A percentile compares a stretch with the other conserved stretches of the same genome.
Evolutionary conservation across 306 rosid species (phyloP).

Genomic region (Cajanus cajan): DNA sequence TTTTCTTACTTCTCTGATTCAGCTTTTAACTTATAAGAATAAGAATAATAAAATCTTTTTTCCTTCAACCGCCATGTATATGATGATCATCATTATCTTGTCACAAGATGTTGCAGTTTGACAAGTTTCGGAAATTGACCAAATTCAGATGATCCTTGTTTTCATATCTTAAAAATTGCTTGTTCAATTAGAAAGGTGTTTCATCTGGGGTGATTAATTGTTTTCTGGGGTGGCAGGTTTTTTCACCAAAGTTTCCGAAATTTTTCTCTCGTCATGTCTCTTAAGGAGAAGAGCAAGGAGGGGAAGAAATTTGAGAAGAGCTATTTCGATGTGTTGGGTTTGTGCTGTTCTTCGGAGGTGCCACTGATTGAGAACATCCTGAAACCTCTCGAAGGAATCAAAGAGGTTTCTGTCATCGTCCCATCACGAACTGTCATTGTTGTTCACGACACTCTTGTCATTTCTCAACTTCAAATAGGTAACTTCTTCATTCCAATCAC

Average conservation of each 20-base stretch:
- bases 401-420: conserved; percentile 68
- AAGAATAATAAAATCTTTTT: too few species aligned
- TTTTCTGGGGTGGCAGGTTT: conserved; percentile 9
- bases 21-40: not conserved
- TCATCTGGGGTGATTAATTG: not conserved
- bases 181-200: not conserved
- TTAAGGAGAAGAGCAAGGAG: conserved; percentile 14
- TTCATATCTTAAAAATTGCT: too few species aligned
- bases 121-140: not conserved
- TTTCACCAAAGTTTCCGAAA: not conserved
- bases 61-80: not conserved
- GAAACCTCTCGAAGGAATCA: conserved; percentile 64
- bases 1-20: not conserved
- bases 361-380: conserved; percentile 69
- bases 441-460: conserved; percentile 61
- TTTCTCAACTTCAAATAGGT: conserved; percentile 89
- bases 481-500: not conserved
- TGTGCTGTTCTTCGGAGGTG: conserved; percentile 89
- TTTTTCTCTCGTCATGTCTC: conserved; percentile 36
- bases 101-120: not conserved
- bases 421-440: conserved; percentile 84
- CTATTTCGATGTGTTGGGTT: conserved; percentile 84
- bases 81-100: not conserved
- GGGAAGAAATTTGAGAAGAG: conserved; percentile 58
- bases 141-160: not conserved